Evolutionary conservation across 73 alveolate genomes (phyloP).

Genomic region (Paramecium pentaurelia): DNA sequence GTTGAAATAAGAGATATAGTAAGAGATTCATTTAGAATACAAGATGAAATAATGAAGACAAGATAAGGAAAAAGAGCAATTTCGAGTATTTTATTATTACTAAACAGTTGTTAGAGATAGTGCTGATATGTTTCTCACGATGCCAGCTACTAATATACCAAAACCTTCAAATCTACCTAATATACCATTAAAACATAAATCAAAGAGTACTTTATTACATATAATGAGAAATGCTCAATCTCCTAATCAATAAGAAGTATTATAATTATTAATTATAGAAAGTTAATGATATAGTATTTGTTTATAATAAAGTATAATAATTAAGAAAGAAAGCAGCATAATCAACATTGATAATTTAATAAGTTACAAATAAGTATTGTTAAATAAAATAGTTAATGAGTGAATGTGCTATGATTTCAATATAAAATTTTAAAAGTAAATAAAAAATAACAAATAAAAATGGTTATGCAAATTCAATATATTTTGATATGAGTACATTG

Average conservation of each 20-base stretch:
- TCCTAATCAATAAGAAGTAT: background rate
- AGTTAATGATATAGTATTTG: background rate
- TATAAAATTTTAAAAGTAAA: background rate
- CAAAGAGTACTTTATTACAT: background rate
- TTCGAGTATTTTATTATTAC: background rate
- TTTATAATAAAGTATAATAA: background rate
- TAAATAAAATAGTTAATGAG: background rate
- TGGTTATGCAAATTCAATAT: conserved; percentile 47
- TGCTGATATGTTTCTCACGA: background rate
- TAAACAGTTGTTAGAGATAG: background rate
- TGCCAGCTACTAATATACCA: background rate
- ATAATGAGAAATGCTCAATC: background rate
- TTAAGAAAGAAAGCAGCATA: background rate
- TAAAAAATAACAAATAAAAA: conserved; percentile 29
- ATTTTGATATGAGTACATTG: conserved; percentile 3
- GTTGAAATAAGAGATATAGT: conserved; percentile 6
- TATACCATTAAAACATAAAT: conserved; percentile 3
- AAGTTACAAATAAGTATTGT: background rate
- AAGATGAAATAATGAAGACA: background rate
- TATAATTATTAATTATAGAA: background rate
- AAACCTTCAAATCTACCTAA: background rate
- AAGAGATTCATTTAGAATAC: background rate
- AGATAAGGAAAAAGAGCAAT: background rate
- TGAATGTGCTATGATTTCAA: conserved; percentile 1
- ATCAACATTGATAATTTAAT: background rate